Percentiles rank a stretch among this genome's conserved stretches.
phyloP scores from a whole-genome alignment of 257 asterid genomes.

The Ilex aquifolium region DNA sequence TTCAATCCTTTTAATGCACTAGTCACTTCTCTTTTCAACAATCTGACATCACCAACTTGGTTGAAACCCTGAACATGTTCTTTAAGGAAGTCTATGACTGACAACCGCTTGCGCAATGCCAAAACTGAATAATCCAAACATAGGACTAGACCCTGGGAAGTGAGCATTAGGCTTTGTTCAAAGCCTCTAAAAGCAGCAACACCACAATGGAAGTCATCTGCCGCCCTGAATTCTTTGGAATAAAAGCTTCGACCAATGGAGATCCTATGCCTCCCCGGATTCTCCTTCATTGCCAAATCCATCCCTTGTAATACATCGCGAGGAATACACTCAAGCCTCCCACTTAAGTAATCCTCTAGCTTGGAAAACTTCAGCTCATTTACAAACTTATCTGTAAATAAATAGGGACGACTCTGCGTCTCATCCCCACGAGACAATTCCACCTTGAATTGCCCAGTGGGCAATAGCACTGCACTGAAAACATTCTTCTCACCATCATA shows the following conservation, averaged over 20 bases:
- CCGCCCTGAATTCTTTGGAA: conserved; percentile 14
- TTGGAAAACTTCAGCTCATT: conserved; percentile 38
- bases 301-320: conserved; percentile 60
- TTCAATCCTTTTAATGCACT: conserved; percentile 48
- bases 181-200: conserved; percentile 53
- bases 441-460: conserved; percentile 34
- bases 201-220: conserved; percentile 36
- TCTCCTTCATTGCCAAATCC: conserved; percentile 69
- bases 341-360: conserved; percentile 41
- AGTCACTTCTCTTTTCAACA: not conserved
- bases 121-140: conserved; percentile 55
- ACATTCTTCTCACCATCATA: conserved; percentile 67
- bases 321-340: conserved; percentile 30
- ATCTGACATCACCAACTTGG: conserved; percentile 20
- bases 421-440: conserved; percentile 39
- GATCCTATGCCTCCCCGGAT: conserved; percentile 40
- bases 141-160: conserved; percentile 45
- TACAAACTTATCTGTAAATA: conserved; percentile 33
- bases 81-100: conserved; percentile 40
- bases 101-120: conserved; percentile 42
- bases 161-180: conserved; percentile 54
- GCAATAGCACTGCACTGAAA: conserved; percentile 44
- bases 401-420: conserved; percentile 19
- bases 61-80: conserved; percentile 19
- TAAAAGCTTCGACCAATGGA: conserved; percentile 41